A percentile compares a stretch with the other conserved stretches of the same genome.
These are phyloP conservation scores for Podila epicladia DNA, from an alignment of 192 early-diverging fungal species.

Conservation along the genomic window DNA sequence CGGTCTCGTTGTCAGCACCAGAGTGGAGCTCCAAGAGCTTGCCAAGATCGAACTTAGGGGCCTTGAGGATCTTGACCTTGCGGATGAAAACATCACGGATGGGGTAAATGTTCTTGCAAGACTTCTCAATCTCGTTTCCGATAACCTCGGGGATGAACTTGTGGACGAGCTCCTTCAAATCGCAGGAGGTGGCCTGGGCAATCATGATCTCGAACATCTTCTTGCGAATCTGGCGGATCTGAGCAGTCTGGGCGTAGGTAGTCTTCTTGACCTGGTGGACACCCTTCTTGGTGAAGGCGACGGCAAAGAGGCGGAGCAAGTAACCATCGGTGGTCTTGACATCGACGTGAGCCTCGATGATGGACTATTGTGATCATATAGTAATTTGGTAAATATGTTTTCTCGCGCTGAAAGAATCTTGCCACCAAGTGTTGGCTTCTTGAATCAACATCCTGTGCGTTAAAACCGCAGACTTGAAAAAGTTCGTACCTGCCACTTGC, in stretches of 20 bases:
- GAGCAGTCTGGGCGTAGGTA: constrained; percentile 96
- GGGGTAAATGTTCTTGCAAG: constrained; percentile 97
- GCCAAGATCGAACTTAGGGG: constrained; percentile 94
- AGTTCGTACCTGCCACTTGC: constrained; percentile 93
- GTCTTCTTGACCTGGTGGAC: constrained; percentile 97
- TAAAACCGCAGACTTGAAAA: too few species aligned
- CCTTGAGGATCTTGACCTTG: constrained; percentile 99
- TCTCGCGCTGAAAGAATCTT: neutral
- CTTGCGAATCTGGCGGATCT: constrained; percentile 99
- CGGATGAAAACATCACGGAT: constrained; percentile 95
- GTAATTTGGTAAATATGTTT: neutral
- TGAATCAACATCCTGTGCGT: neutral
- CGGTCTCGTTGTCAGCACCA: constrained; percentile 79
- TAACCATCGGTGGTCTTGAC: constrained; percentile 99
- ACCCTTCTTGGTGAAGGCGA: constrained; percentile 97
- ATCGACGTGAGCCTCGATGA: constrained; percentile 97
- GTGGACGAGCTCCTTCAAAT: constrained; percentile 94
- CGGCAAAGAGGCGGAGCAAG: constrained; percentile 95
- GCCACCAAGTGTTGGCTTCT: too few species aligned
- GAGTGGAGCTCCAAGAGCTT: constrained; percentile 97
- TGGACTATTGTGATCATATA: constrained; percentile 60
- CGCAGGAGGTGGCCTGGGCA: constrained; percentile 83
- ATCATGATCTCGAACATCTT: constrained; percentile 99
- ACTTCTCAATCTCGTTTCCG: constrained; percentile 98
- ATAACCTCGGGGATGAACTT: constrained; percentile 98